Conservation (phyloP, 2,329 filamentous ascomycete species). For the Aureobasidium namibiae region DNA sequence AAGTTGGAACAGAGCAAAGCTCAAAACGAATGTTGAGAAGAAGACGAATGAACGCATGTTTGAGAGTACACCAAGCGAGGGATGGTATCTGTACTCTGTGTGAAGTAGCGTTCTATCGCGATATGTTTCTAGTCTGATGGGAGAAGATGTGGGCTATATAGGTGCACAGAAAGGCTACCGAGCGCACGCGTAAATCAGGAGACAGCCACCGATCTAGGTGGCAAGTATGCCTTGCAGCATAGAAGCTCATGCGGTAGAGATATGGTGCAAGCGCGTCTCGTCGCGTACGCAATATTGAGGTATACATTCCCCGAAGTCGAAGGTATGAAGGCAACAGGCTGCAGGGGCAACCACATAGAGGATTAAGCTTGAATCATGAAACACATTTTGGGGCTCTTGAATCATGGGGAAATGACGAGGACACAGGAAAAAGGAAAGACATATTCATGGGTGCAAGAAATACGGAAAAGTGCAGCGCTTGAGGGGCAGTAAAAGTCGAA, state of each 20-base stretch:
- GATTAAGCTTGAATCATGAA: conserved; percentile 13
- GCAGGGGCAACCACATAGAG: conserved; percentile 13
- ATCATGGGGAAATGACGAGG: neutral
- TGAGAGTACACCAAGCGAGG: conserved; percentile 11
- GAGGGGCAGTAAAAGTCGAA: neutral
- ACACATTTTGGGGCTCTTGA: neutral
- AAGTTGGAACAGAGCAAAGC: conserved; percentile 17
- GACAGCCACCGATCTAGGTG: neutral
- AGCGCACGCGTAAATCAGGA: neutral
- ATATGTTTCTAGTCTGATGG: neutral
- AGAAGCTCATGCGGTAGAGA: conserved; percentile 14
- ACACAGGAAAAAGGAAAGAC: neutral
- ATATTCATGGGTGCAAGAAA: neutral
- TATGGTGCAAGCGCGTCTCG: neutral
- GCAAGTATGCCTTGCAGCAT: conserved; percentile 24
- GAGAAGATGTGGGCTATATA: conserved; percentile 12
- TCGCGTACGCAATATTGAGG: neutral
- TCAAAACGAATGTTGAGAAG: conserved; percentile 10
- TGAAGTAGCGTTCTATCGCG: neutral
- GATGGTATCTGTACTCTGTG: conserved; percentile 3
- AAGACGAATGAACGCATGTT: conserved; percentile 15
- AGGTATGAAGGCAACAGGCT: conserved; percentile 24
- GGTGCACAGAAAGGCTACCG: neutral
- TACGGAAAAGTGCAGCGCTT: neutral
- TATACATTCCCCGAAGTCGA: conserved; percentile 21